These are phyloP conservation scores for Leccinum variicolor DNA, from an alignment of 768 basidiomycete species.

Conservation along the genomic window DNA sequence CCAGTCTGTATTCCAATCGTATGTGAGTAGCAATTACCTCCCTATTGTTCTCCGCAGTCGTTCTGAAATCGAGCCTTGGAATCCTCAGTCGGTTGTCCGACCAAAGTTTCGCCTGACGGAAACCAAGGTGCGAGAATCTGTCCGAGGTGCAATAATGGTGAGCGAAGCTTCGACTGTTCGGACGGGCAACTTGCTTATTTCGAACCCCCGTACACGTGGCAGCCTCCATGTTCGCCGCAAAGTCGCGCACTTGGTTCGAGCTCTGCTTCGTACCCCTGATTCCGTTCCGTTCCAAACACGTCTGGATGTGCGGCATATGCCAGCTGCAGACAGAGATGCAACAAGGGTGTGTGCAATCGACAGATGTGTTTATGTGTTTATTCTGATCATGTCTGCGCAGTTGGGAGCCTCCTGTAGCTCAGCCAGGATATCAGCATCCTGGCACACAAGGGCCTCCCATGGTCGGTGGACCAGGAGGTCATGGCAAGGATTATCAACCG, in stretches of 20 bases:
- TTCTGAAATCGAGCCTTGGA: constrained; percentile 1
- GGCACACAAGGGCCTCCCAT: constrained; percentile 11
- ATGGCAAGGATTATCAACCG: constrained; percentile 28
- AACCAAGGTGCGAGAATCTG: constrained; percentile 54
- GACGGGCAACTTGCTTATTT: not conserved
- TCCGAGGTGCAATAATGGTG: constrained; percentile 72
- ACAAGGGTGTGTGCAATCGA: constrained; percentile 40
- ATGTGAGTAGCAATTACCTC: constrained; percentile 33
- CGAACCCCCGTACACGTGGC: not conserved
- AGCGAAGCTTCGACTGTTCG: constrained; percentile 8
- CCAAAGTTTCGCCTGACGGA: constrained; percentile 53
- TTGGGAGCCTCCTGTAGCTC: constrained; percentile 35
- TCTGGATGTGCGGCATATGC: constrained; percentile 74
- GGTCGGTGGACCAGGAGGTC: constrained; percentile 4
- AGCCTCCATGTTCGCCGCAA: constrained; percentile 63
- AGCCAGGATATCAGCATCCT: constrained; percentile 39
- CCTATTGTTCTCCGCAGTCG: constrained; percentile 5
- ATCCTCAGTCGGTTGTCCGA: constrained; percentile 61
- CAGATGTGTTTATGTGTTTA: not conserved
- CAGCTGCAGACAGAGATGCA: constrained; percentile 56
- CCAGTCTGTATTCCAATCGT: constrained; percentile 53
- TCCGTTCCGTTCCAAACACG: constrained; percentile 55
- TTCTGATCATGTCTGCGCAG: constrained; percentile 11
- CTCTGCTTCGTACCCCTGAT: constrained; percentile 71
- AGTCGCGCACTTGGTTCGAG: constrained; percentile 71